A percentile compares a stretch with the other conserved stretches of the same genome.
phyloP scores from a whole-genome alignment of 1,284 basidiomycete species.

The Rugosomyces carneus region DNA sequence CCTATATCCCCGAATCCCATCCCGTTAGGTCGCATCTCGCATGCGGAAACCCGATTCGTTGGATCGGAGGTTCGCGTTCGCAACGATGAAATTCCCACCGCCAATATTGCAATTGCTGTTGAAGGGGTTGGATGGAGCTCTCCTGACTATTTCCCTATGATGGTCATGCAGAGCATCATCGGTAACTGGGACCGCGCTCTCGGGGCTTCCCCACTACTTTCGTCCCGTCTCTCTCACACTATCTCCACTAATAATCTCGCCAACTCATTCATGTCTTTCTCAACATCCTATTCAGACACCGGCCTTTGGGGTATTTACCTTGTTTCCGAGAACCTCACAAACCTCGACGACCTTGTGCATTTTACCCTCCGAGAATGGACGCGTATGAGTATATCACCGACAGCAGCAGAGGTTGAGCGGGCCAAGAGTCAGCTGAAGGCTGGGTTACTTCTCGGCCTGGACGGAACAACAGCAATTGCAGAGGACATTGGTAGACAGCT shows the following conservation, averaged over 20 bases:
- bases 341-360: constrained; percentile 92
- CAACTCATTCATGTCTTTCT: constrained; percentile 99
- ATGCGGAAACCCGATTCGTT: constrained; percentile 78
- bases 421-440: constrained; percentile 99
- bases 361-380: constrained; percentile 98
- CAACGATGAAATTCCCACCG: constrained; percentile 86
- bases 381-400: constrained; percentile 87
- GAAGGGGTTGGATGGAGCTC: constrained; percentile 98
- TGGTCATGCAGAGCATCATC: constrained; percentile 97
- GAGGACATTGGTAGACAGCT: constrained; percentile 98
- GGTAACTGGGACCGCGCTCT: constrained; percentile 99
- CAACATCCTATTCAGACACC: constrained; percentile 98
- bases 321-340: constrained; percentile 88
- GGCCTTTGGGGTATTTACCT: constrained; percentile 99
- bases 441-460: constrained; percentile 82
- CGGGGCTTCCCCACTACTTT: constrained; percentile 85
- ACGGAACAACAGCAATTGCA: constrained; percentile 93
- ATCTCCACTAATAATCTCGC: constrained; percentile 94
- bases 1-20: constrained; percentile 88
- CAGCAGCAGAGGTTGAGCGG: constrained; percentile 86
- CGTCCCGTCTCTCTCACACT: constrained; percentile 89
- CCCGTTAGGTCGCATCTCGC: constrained; percentile 75
- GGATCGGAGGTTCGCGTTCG: constrained; percentile 96
- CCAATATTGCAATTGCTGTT: constrained; percentile 94
- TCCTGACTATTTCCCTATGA: constrained; percentile 99